Base-by-base conservation (phyloP, 2,329 filamentous ascomycete genomes). In the Paecilomyces formosus region DNA sequence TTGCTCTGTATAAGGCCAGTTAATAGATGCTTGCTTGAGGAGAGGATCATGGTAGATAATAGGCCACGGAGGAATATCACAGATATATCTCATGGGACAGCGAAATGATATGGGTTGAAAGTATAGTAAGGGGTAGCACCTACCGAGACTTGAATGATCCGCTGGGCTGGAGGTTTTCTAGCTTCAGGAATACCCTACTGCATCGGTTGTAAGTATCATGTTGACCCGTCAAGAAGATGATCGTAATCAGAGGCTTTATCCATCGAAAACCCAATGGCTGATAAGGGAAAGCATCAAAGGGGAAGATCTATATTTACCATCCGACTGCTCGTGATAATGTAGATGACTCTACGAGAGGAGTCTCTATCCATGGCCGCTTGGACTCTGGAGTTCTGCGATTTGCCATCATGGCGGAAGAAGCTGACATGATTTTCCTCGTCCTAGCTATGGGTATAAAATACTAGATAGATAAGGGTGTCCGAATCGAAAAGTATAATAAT, bases 151-250 rank as follows among this genome's bases (percentile, higher is more conserved):
- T 94, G 84, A 95, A 96, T 45, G 89, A 92, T 62, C 89, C 89
- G 22, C 88, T 88, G 3, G 90, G 91, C 69, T 96, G 91, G 57
- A 92, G 83, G 70, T 89, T 90, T 67, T 95, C 90, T 62, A 94
- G 84, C 74, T 95, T 95, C 68, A 95, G 85, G 73, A 89, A 90
- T 72, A 95, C 85, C 76, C 88, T 87, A 78, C 88, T 72, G 61
- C 22, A 24, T 33, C 24, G 33, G 28, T 49, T 24, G 31, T 21
- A 49, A 53, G 64, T 68, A 68, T 71, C 71, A 76, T 76, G 76
- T 74, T 12, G 8, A 45, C 28, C 33, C 5, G 6, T 11, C n/a
- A 55, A 50, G 50, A 45, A 50, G 22, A 55, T 35, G n/a, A 54
- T 50, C 5, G 28, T 15, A 33, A 12, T 9, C 54, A 49, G 28